Base-by-base conservation (phyloP, 805 yeast species). In the Candida tallmaniae region DNA sequence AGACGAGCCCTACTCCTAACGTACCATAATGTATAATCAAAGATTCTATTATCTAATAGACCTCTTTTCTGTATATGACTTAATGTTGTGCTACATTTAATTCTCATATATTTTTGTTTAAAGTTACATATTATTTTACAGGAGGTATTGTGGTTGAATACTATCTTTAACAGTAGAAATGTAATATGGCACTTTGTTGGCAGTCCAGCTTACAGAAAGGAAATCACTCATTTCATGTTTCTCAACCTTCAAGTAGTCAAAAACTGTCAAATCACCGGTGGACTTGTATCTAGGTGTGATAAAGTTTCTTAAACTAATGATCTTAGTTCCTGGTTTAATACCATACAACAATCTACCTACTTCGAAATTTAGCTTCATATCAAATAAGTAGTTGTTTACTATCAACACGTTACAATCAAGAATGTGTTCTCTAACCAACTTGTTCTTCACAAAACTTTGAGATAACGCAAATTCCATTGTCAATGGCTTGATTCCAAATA, bases 201-300 rank as follows among this genome's bases (percentile, higher is more conserved):
- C 78, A 0, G 96, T 87, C 97, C 97, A 88, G 30, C 94, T 83
- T 6, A 89, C 96, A 27, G 88, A 76, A 36, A 79, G 76, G 35
- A 74, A 73, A 12, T 74, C 79, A 44, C 87, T 80, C 50, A 73
- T 72, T 42, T 65, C 76, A 35, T 56, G 66, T 45, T 74, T 76
- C 36, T 76, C 76, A 4, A 85, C 87, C 27, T 63, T 63, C 36
- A 87, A 64, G 47, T 79, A 68, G 50, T 80, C 86, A 42, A 86
- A 61, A 10, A 85, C 71, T 21, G 77, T 72, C 10, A 25, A 25
- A 25, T 65, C 73, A 38, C 67, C 65, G n/a, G 74, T 62, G 15
- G 84, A 75, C 25, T 76, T 73, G 49, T 82, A 80, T 12, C 93
- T 78, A 3, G 81, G 81, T 3, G 90, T 84, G 23, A 86, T 83